Conservation (phyloP, 305 asterid genomes). For the Fraxinus baroniana region DNA sequence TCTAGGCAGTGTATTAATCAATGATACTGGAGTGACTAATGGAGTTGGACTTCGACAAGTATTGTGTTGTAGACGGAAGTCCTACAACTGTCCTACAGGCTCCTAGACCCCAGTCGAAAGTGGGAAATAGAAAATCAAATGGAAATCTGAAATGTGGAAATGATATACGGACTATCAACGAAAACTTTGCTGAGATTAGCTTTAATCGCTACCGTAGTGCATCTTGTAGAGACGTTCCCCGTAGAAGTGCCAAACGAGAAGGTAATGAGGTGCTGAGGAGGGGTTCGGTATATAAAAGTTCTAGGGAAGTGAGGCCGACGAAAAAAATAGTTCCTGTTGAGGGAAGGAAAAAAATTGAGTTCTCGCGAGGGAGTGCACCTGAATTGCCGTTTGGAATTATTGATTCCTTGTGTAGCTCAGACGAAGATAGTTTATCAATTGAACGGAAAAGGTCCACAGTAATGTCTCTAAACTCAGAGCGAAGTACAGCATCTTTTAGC, state of each 20-base stretch:
- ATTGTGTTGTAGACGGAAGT: slow-evolving; percentile 80
- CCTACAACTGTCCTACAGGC: slow-evolving; percentile 90
- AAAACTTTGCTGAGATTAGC: slow-evolving; percentile 48
- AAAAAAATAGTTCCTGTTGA: slow-evolving; percentile 32
- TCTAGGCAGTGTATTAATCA: slow-evolving; percentile 38
- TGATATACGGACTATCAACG: slow-evolving; percentile 28
- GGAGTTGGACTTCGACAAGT: slow-evolving; percentile 95
- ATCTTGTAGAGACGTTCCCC: slow-evolving; percentile 57
- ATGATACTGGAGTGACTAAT: slow-evolving; percentile 53
- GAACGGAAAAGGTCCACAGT: slow-evolving; percentile 41
- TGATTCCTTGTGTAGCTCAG: slow-evolving; percentile 71
- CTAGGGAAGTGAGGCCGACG: slow-evolving; percentile 31
- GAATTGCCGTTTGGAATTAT: slow-evolving; percentile 54
- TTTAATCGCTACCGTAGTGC: slow-evolving; percentile 70
- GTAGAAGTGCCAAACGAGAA: slow-evolving; percentile 25
- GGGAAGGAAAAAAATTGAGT: slow-evolving; percentile 76
- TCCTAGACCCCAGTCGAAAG: slow-evolving; percentile 46
- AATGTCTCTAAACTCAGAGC: slow-evolving; percentile 39
- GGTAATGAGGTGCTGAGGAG: slow-evolving; percentile 1
- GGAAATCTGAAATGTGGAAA: slow-evolving; percentile 41
- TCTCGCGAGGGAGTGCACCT: slow-evolving; percentile 46
- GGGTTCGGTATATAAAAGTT: slow-evolving; percentile 1
- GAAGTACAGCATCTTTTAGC: slow-evolving; percentile 29
- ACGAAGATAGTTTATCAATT: slow-evolving; percentile 45
- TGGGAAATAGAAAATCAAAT: slow-evolving; percentile 45